Conservation (phyloP, 2,329 filamentous ascomycete genomes). For the Sporothrix sp. region DNA sequence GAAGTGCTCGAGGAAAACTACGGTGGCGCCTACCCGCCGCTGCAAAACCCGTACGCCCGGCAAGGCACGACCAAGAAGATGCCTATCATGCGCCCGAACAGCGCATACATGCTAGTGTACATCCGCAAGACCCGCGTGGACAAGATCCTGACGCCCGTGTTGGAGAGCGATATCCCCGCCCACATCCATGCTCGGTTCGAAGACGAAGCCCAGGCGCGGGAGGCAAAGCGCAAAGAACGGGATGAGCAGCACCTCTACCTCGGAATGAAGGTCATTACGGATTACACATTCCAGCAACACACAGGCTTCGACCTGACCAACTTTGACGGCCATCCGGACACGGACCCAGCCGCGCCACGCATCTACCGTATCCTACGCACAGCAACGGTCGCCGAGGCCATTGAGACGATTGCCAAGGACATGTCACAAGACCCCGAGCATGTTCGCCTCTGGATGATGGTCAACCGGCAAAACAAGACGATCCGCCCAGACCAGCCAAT, state of each 20-base stretch:
- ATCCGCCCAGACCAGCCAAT: conserved; percentile 83
- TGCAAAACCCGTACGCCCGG: conserved; percentile 36
- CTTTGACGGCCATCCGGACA: conserved; percentile 47
- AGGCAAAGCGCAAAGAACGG: conserved; percentile 73
- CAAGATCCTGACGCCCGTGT: conserved; percentile 66
- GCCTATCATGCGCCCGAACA: conserved; percentile 58
- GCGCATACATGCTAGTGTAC: conserved; percentile 98
- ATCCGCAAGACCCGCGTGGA: conserved; percentile 82
- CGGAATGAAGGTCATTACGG: conserved; percentile 69
- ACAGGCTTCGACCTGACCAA: conserved; percentile 74
- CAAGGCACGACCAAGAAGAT: conserved; percentile 42
- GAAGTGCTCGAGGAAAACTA: conserved; percentile 96
- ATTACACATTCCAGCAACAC: conserved; percentile 70
- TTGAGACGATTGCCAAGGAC: conserved; percentile 59
- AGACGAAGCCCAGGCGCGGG: conserved; percentile 59
- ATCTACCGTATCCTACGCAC: conserved; percentile 63
- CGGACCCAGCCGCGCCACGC: conserved; percentile 59
- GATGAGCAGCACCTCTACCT: conserved; percentile 94
- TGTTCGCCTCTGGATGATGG: conserved; percentile 90
- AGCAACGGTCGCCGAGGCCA: conserved; percentile 69
- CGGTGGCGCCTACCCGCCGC: conserved; percentile 65
- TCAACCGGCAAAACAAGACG: conserved; percentile 96
- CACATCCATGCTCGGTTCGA: conserved; percentile 57
- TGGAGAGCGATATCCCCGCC: conserved; percentile 66
- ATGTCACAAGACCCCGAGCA: conserved; percentile 56